Conservation (phyloP, 495 filamentous ascomycete species). For the Apodospora peruviana region DNA sequence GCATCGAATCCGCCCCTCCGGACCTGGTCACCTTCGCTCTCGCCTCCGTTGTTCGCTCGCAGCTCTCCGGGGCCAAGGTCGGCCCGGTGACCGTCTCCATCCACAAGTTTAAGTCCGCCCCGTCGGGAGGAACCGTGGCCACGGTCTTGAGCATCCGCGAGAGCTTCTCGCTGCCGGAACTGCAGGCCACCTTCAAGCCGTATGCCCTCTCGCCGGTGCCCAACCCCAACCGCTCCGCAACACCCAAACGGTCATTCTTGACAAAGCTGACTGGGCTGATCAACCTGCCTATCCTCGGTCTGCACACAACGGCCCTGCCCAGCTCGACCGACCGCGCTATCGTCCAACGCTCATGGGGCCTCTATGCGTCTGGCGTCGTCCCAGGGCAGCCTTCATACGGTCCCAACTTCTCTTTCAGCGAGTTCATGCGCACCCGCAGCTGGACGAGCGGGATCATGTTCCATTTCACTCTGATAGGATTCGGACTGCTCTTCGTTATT, state of each 20-base stretch:
- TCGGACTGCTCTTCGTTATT: slow-evolving; percentile 44
- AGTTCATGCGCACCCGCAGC: slow-evolving; percentile 61
- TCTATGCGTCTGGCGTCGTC: slow-evolving; percentile 50
- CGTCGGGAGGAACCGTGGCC: slow-evolving; percentile 70
- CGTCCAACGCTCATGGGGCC: slow-evolving; percentile 71
- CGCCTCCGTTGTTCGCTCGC: slow-evolving; percentile 56
- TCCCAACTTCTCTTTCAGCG: slow-evolving; percentile 62
- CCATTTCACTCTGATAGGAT: slow-evolving; percentile 51
- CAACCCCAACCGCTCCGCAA: slow-evolving; percentile 40
- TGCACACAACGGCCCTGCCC: slow-evolving; percentile 56
- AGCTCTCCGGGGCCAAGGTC: slow-evolving; percentile 43
- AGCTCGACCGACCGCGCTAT: slow-evolving; percentile 57
- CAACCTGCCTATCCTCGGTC: slow-evolving; percentile 59
- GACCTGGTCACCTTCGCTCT: slow-evolving; percentile 74
- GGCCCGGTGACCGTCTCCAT: slow-evolving; percentile 56
- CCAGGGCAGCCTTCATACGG: slow-evolving; percentile 53
- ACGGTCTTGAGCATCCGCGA: slow-evolving; percentile 62
- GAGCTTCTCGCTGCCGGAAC: slow-evolving; percentile 50
- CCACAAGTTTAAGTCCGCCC: slow-evolving; percentile 56
- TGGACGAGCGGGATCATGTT: slow-evolving; percentile 49
- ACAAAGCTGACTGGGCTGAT: slow-evolving; percentile 57
- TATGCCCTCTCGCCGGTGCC: slow-evolving; percentile 62
- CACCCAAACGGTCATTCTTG: slow-evolving; percentile 19
- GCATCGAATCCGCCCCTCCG: slow-evolving; percentile 77
- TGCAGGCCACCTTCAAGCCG: slow-evolving; percentile 51